A percentile compares a stretch with the other conserved stretches of the same genome.
These are phyloP conservation scores for Claviceps quebecensis DNA, from an alignment of 2,329 filamentous ascomycete species.

Conservation along the genomic window DNA sequence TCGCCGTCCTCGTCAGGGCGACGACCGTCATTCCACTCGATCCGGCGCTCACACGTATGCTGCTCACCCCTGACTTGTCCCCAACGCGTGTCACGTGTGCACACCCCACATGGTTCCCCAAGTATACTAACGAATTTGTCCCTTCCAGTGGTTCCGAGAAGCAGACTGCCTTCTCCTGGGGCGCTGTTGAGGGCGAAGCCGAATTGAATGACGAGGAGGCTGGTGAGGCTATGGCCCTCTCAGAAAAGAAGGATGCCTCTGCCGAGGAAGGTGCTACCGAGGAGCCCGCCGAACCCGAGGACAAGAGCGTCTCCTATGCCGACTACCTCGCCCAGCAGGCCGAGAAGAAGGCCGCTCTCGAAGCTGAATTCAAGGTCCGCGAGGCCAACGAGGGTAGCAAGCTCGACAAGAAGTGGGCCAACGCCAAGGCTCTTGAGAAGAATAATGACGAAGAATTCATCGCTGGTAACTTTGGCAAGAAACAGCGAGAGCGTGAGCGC, in stretches of 20 bases:
- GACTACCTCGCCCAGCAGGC: constrained; percentile 67
- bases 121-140: constrained; percentile 9
- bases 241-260: constrained; percentile 61
- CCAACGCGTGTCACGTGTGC: not conserved
- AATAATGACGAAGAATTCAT: constrained; percentile 65
- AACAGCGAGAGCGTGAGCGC: constrained; percentile 72
- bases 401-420: constrained; percentile 82
- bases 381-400: constrained; percentile 86
- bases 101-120: not conserved
- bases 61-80: not conserved
- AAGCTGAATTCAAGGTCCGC: constrained; percentile 54
- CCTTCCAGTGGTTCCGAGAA: constrained; percentile 59
- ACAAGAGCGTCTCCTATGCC: constrained; percentile 80
- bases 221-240: constrained; percentile 75
- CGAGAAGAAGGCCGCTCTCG: constrained; percentile 64
- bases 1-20: constrained; percentile 36
- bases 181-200: constrained; percentile 63
- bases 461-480: constrained; percentile 59
- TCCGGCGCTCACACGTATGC: constrained; percentile 30
- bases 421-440: constrained; percentile 59
- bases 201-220: constrained; percentile 87
- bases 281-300: constrained; percentile 51
- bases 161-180: constrained; percentile 83
- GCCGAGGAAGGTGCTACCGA: constrained; percentile 33
- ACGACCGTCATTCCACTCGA: constrained; percentile 41